Evolutionary conservation across 495 filamentous ascomycete genomes (phyloP).

Genomic region (Xylona heveae): DNA sequence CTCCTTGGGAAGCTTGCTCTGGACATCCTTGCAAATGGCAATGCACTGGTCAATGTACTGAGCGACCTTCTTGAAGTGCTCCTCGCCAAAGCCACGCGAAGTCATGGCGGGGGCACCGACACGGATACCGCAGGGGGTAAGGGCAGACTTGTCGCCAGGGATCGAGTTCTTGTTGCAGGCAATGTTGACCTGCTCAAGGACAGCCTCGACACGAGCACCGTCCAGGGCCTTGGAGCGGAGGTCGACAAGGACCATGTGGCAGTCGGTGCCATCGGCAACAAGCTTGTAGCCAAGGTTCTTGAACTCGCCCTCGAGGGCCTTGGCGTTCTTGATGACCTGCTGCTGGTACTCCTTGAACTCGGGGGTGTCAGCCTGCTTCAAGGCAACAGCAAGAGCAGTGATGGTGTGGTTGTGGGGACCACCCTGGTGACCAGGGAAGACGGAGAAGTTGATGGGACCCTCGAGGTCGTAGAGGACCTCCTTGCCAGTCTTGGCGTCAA

Average conservation of each 20-base stretch:
- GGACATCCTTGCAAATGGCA: slow-evolving; percentile 65
- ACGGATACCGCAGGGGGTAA: slow-evolving; percentile 85
- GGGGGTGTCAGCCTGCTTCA: slow-evolving; percentile 81
- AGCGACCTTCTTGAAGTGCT: slow-evolving; percentile 83
- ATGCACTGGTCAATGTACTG: slow-evolving; percentile 71
- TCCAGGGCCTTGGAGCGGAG: slow-evolving; percentile 61
- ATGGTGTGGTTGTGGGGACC: slow-evolving; percentile 99
- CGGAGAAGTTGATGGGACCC: slow-evolving; percentile 92
- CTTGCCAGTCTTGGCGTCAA: slow-evolving; percentile 77
- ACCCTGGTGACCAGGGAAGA: slow-evolving; percentile 98
- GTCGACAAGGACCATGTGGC: slow-evolving; percentile 94
- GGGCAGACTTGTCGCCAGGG: slow-evolving; percentile 91
- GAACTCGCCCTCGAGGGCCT: slow-evolving; percentile 64
- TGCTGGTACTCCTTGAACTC: slow-evolving; percentile 96
- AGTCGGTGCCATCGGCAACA: slow-evolving; percentile 91
- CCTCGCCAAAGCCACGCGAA: slow-evolving; percentile 75
- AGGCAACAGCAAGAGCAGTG: slow-evolving; percentile 86
- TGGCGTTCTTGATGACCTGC: slow-evolving; percentile 81
- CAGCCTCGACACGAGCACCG: slow-evolving; percentile 88
- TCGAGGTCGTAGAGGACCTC: slow-evolving; percentile 86
- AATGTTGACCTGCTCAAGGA: slow-evolving; percentile 95
- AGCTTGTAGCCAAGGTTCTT: slow-evolving; percentile 75
- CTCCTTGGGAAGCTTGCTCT: slow-evolving; percentile 71
- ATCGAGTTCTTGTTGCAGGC: slow-evolving; percentile 99
- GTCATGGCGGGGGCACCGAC: slow-evolving; percentile 97